Base-by-base conservation (phyloP, 257 asterid species). In the Nicotiana tomentosiformis region DNA sequence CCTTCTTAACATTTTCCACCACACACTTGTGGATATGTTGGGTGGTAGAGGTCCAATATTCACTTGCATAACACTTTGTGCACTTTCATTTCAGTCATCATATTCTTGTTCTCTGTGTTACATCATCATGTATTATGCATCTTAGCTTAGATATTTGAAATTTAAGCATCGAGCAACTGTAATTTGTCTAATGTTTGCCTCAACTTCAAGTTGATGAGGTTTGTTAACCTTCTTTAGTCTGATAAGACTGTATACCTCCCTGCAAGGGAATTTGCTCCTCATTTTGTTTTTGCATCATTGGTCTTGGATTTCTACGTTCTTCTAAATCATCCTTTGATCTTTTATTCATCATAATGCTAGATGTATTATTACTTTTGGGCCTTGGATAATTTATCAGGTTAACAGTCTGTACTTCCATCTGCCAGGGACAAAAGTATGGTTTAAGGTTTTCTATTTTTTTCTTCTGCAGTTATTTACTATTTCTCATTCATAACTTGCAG, bases 401-500 rank as follows among this genome's bases (percentile, higher is more conserved):
- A 30, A 60, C 70, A 37, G 20, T 60, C 43, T 66, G 66, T 26
- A 46, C 77, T 80, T 65, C 46, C 65, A 29, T 23, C n/a, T 46
- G 65, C 65, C 57, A 80, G 51, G 43, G 66, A 49, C 77, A 65
- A 49, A 62, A 80, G 18, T 78, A 58, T 65, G 77, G 58, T 80
- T 20, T 35, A 26, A 78, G 43, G 37, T 43, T 70, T 7, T 70
- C n/a, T 43, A 58, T 18, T 18, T 70, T 82, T 77, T 82, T 11
- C 74, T 60, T 51, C 3, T 79, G 49, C 77, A 49, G 80, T 46
- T 64, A n/a, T 49, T 81, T 65, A 56, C 83, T 30, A 4, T 49
- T 69, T 18, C 72, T 70, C 35, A 80, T 61, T 11, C 49, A 46
- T 35, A 32, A 29, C 77, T 23, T 89, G 86, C 92, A 94, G 98